These are phyloP conservation scores for Lyophyllum atratum DNA, from an alignment of 768 basidiomycete species.

Conservation along the genomic window DNA sequence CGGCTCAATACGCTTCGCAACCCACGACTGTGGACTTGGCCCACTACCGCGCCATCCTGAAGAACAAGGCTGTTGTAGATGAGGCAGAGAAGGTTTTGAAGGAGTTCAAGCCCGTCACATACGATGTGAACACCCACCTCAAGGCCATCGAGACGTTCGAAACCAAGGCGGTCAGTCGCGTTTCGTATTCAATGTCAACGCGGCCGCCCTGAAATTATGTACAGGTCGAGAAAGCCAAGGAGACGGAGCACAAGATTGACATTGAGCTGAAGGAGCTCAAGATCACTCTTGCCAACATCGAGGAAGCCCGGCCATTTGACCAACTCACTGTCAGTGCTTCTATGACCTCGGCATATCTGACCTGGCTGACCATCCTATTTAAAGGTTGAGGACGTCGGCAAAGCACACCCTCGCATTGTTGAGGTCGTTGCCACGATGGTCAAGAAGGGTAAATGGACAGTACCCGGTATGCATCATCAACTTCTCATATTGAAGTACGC, in stretches of 20 bases:
- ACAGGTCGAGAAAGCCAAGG: slow-evolving; percentile 86
- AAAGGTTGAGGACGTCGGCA: slow-evolving; percentile 86
- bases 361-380: slow-evolving; percentile 2
- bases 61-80: slow-evolving; percentile 90
- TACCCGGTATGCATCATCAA: slow-evolving; percentile 66
- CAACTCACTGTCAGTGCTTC: slow-evolving; percentile 76
- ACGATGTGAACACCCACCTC: slow-evolving; percentile 86
- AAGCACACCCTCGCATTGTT: slow-evolving; percentile 89
- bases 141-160: slow-evolving; percentile 98
- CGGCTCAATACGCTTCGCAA: slow-evolving; percentile 61
- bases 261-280: slow-evolving; percentile 89
- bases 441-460: slow-evolving; percentile 97
- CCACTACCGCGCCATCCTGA: slow-evolving; percentile 88
- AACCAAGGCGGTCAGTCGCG: slow-evolving; percentile 76
- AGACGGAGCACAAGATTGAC: slow-evolving; percentile 89
- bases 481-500: neutral
- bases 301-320: slow-evolving; percentile 96
- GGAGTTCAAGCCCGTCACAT: slow-evolving; percentile 92
- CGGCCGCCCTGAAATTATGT: neutral
- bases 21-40: slow-evolving; percentile 87
- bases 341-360: neutral
- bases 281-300: slow-evolving; percentile 93
- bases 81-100: slow-evolving; percentile 89
- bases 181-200: slow-evolving; percentile 2
- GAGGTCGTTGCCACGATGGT: slow-evolving; percentile 94